Conservation (phyloP, 768 basidiomycete genomes). For the Suillus occidentalis region DNA sequence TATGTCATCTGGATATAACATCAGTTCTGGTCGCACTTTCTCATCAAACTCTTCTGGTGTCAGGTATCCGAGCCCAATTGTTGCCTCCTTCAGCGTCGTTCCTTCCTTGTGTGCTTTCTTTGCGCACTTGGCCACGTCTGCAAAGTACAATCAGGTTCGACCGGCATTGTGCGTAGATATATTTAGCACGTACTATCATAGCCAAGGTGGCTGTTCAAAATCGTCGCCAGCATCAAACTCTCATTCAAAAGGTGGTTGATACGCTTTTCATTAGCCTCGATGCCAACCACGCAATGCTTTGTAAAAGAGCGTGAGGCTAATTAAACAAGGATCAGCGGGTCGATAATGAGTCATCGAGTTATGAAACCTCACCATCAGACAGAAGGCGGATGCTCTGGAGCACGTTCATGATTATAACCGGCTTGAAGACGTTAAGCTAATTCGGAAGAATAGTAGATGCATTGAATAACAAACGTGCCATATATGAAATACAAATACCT, state of each 20-base stretch:
- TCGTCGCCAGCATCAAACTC: conserved; percentile 97
- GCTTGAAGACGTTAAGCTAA: conserved; percentile 98
- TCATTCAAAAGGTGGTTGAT: conserved; percentile 89
- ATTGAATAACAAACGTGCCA: conserved; percentile 9
- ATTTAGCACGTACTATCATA: conserved; percentile 83
- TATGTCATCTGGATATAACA: conserved; percentile 73
- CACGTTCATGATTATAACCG: conserved; percentile 97
- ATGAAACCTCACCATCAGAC: conserved; percentile 68
- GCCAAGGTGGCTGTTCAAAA: conserved; percentile 92
- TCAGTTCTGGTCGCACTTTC: conserved; percentile 90
- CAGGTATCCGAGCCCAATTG: conserved; percentile 82
- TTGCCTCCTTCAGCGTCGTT: conserved; percentile 93
- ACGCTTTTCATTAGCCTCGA: conserved; percentile 93
- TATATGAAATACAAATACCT: conserved; percentile 49
- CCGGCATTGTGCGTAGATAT: conserved; percentile 3
- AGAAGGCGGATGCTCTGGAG: conserved; percentile 93
- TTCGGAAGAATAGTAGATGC: conserved; percentile 8
- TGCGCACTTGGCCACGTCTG: conserved; percentile 96
- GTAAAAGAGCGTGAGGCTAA: conserved; percentile 89
- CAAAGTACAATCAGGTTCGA: conserved; percentile 4
- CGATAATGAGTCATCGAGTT: conserved; percentile 5
- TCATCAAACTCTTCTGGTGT: conserved; percentile 91
- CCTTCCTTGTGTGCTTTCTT: conserved; percentile 99
- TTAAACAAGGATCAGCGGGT: conserved; percentile 11
- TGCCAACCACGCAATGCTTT: conserved; percentile 95